These are phyloP conservation scores for Cutaneotrichosporon sp. DNA, from an alignment of 1,284 basidiomycete genomes.

Conservation along the genomic window DNA sequence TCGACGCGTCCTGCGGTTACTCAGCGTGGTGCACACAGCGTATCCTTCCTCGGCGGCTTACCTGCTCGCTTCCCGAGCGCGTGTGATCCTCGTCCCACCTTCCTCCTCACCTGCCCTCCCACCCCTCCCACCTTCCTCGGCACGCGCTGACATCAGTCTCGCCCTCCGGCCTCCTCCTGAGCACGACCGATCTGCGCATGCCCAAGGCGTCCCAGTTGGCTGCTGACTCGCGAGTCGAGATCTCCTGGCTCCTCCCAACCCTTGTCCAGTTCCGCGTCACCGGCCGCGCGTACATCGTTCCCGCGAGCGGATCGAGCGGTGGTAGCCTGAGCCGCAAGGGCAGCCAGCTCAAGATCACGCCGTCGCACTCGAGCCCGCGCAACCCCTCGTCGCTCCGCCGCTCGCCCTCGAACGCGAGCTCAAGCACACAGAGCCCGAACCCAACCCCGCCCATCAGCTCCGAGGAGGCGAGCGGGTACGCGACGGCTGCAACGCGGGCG, in stretches of 20 bases:
- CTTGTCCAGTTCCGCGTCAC: constrained; percentile 49
- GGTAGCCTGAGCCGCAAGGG: background rate
- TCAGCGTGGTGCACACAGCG: too few species aligned
- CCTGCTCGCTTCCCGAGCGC: background rate
- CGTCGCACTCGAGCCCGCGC: background rate
- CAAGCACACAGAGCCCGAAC: background rate
- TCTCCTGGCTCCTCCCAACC: constrained; percentile 49
- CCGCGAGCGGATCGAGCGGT: constrained; percentile 1
- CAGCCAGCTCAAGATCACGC: background rate
- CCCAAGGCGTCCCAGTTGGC: constrained; percentile 45
- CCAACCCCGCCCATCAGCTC: background rate
- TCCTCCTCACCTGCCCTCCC: background rate
- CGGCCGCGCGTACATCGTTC: constrained; percentile 41
- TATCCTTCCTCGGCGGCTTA: background rate
- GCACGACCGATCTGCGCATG: constrained; percentile 51
- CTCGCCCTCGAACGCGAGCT: background rate
- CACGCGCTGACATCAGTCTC: background rate
- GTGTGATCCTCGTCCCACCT: background rate
- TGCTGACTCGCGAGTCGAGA: constrained; percentile 33
- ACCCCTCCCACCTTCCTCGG: background rate
- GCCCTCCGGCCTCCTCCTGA: constrained; percentile 34
- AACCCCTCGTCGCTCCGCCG: background rate
- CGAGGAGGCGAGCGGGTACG: background rate
- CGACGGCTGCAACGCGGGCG: background rate
- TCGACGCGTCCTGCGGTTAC: too few species aligned